Base-by-base conservation (phyloP, 305 asterid species). In the Rubia occidens region DNA sequence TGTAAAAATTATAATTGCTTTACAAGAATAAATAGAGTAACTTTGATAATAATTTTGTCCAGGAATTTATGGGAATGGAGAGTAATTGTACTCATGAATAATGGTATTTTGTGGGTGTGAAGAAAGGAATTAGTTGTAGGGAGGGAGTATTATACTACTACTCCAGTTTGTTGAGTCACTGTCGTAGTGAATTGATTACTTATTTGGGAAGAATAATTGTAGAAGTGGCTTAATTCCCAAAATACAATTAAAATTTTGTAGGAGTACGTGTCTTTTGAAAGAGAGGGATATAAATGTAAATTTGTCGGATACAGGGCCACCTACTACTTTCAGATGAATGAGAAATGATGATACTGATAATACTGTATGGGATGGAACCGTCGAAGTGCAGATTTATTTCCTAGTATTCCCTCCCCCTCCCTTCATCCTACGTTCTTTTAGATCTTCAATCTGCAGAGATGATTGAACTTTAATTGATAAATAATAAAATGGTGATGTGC, bases 151-250 rank as follows among this genome's bases (percentile, higher is more conserved):
- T 8, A 9, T 64, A 6, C 60, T 18, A 10, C 17, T 55, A 49
- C 24, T 42, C 13, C 11, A 43, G 40, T 43, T 20, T 73, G 72
- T 59, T 67, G n/a, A 67, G 76, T 73, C 76, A 59, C 68, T 58
- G 24, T 73, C 76, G 39, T 2, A 32, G 39, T 58, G 40, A 54
- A 32, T 15, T 51, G 7, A 15, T 51, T 66, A 44, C 35, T 32
- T 61, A 40, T 1, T 15, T 37, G 67, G 70, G 71, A 65, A 11
- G 63, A 67, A 66, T 66, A 66, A 65, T 53, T 20, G 67, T 59
- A 58, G 54, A 53, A 44, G 68, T 58, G 14, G 5, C 55, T 15
- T 49, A 14, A 49, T 13, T 0, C 15, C 55, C 5, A 15, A 47
- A 47, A 13, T 14, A 49, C 6, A 1, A 49, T 49, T 49, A 4